Conservation (phyloP, 352 stramenopile genomes). For the Pythium grandisporangium region DNA sequence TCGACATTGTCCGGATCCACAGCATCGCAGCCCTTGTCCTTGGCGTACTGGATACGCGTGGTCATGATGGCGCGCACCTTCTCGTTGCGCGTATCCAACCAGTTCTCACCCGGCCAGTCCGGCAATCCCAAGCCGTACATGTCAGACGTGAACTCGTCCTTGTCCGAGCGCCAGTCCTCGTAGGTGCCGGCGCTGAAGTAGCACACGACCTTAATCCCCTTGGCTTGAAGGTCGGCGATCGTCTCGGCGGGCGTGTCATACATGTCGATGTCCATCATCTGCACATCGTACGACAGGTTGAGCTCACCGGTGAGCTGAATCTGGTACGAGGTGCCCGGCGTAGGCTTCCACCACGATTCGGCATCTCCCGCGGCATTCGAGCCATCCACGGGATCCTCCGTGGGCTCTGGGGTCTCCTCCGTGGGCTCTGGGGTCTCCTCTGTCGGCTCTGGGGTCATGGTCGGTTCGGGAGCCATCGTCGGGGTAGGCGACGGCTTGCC, state of each 20-base stretch:
- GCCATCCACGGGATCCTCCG: too few species aligned
- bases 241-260: constrained; percentile 22
- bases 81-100: constrained; percentile 24
- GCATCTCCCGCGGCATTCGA: too few species aligned
- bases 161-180: constrained; percentile 39
- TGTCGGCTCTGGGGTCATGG: too few species aligned
- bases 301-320: constrained; percentile 24
- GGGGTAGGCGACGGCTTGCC: too few species aligned
- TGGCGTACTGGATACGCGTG: constrained; percentile 28
- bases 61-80: constrained; percentile 27
- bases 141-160: constrained; percentile 18
- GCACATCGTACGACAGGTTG: constrained; percentile 19
- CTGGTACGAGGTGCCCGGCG: constrained; percentile 24
- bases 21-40: constrained; percentile 37
- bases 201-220: constrained; percentile 32
- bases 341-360: constrained; percentile 37
- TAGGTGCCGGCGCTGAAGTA: constrained; percentile 55
- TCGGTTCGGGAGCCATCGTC: too few species aligned
- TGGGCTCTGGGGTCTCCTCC: too few species aligned
- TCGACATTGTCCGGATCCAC: constrained; percentile 55
- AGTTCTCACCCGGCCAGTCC: constrained; percentile 28
- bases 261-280: constrained; percentile 30
- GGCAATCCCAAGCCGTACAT: constrained; percentile 19
- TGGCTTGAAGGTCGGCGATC: constrained; percentile 16
- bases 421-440: too few species aligned